Evolutionary conservation across 768 basidiomycete genomes (phyloP), one percentile per base, ranked within the genome.

Genomic region (Mycena sanguinolenta): DNA sequence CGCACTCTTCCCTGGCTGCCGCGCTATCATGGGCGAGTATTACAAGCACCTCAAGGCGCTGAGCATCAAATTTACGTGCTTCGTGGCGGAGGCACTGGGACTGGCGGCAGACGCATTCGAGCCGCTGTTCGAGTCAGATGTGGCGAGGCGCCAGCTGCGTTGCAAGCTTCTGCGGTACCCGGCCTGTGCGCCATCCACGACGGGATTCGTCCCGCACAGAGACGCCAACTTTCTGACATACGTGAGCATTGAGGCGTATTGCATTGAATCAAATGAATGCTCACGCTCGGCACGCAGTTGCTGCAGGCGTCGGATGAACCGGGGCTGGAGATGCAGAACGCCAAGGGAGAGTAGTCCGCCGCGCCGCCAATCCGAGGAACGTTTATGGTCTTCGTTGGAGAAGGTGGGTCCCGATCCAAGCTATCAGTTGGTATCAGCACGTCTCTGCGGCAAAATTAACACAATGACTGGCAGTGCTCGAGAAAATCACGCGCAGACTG

Each of bases 91-190:
- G 61, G 72, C 72, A 28, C 61, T 73, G 46, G 72, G 72, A 8
- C 72, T 73, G 39, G 36, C 52, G 16, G 28, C 67, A n/a, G 64
- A 69, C 28, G 72, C 53, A 23, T 63, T 73, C 5, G 67, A 73
- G 32, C 39, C 59, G n/a, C 54, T 69, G 30, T 67, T 61, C 19
- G 72, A 69, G 60, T 13, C 63, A 4, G 67, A 73, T 54, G 32
- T 69, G 36, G 36, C 58, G n/a, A 61, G 46, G 44, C 72, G 67
- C n/a, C 72, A 73, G 64, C 27, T 69, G 16, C 64, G 72, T 21
- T 73, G 72, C 68, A 73, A 73, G 72, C 60, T 69, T n/a, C 64
- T 73, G 46, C 64, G 68, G 8, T 72, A 72, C 42, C 67, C 71
- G 1, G 19, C 52, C 25, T 65, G 54, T 27, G 59, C 72, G 7